These are phyloP conservation scores for Parafenestella ontariensis DNA, from an alignment of 2,329 filamentous ascomycete species.

Conservation along the genomic window DNA sequence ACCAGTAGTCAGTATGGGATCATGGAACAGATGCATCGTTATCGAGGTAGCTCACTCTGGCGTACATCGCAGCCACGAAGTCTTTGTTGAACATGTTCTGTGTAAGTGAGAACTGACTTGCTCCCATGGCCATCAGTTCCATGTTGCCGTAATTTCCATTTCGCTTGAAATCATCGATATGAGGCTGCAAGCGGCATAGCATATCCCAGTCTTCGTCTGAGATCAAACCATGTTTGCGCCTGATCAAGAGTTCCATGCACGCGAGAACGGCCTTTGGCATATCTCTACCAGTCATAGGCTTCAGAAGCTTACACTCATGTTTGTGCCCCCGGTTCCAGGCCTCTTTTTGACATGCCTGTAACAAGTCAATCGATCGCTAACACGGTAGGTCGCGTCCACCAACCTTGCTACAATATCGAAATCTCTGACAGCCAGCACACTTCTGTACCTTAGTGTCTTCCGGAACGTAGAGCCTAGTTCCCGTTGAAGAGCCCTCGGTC, in stretches of 20 bases:
- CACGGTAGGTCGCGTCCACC: conserved; percentile 9
- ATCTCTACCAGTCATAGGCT: conserved; percentile 48
- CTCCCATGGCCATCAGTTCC: conserved; percentile 61
- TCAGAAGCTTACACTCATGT: conserved; percentile 64
- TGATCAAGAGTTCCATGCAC: conserved; percentile 61
- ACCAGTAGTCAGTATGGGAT: conserved; percentile 25
- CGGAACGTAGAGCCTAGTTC: conserved; percentile 42
- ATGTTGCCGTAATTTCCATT: conserved; percentile 55
- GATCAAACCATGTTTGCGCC: conserved; percentile 49
- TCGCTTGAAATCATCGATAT: conserved; percentile 57
- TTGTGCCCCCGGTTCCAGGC: conserved; percentile 68
- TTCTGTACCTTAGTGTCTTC: conserved; percentile 54
- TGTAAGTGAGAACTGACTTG: conserved; percentile 60
- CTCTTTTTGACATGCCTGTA: conserved; percentile 63
- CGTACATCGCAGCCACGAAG: conserved; percentile 54
- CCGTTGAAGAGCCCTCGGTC: conserved; percentile 40
- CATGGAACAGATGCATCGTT: not conserved
- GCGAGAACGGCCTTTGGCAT: conserved; percentile 65
- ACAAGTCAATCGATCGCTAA: not conserved
- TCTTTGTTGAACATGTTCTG: conserved; percentile 51
- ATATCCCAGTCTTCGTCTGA: conserved; percentile 51
- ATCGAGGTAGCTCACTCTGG: conserved; percentile 49
- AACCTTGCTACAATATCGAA: conserved; percentile 68
- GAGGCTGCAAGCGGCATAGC: conserved; percentile 56
- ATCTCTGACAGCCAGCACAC: conserved; percentile 64